Evolutionary conservation across 176 grass and related monocot genomes (phyloP), one percentile per base, ranked within the genome.

Genomic region (Tillandsia leiboldiana): DNA sequence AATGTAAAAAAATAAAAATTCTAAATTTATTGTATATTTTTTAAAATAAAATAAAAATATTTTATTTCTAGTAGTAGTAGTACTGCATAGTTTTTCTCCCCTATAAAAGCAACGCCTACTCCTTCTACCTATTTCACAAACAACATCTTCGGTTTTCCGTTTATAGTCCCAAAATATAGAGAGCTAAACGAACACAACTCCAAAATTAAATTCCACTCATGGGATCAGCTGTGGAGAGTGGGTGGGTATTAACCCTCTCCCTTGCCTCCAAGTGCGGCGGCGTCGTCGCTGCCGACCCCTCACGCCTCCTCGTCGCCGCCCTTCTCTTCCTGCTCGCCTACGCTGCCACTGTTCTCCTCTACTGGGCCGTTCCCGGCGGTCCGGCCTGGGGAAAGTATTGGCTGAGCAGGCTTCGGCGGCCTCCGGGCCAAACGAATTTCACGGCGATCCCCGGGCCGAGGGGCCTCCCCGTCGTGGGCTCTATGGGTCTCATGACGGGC

Each of bases 401-500:
- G 82, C 73, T 66, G 79, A 75, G 63, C 7, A 58, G 49, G 12
- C 33, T 42, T 6, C 54, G 69, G 0, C 52, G 56, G 12, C 18
- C 75, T 1, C 62, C 12, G 51, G 15, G 51, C 1, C 1, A 9
- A 15, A 17, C 12, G 6, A 11, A 33, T 0, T 48, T 14, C 12
- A 6, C 33, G 33, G 33, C 33, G 1, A 42, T 78, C 56, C 79
- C 83, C 0, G 93, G 94, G 3, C 86, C 89, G 1, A 80, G 77
- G 26, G 94, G 94, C 2, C 53, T 92, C 11, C 94, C 94, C 8
- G 47, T 92, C 65, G 12, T 97, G 15, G 94, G 94, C 2, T 91
- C 88, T 68, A 97, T 92, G 94, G 68, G 73, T 77, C 87, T 97
- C 64, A 97, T 97, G 89, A 78, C 83, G 3, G 89, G 89, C 1